phyloP scores from a whole-genome alignment of 352 stramenopile genomes.

The Phytophthora melonis region DNA sequence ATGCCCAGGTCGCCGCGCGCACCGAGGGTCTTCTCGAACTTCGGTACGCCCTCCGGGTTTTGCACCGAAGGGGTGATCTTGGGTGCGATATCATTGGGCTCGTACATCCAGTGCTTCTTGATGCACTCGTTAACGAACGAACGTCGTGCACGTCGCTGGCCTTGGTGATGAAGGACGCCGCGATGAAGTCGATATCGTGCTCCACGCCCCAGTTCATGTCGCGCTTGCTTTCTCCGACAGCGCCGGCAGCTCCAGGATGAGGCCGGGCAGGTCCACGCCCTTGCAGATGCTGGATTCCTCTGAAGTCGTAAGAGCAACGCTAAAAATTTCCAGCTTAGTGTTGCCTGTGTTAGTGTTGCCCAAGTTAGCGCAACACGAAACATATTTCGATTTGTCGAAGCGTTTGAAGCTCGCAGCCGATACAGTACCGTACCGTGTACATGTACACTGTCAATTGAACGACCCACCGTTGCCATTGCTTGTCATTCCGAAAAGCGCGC shows the following conservation, averaged over 20 bases:
- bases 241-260: slow-evolving; percentile 95
- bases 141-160: slow-evolving; percentile 93
- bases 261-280: slow-evolving; percentile 96
- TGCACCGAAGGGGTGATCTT: slow-evolving; percentile 99
- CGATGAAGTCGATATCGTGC: slow-evolving; percentile 98
- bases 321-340: no score
- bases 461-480: no score
- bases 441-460: no score
- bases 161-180: slow-evolving; percentile 98
- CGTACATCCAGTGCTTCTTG: slow-evolving; percentile 63
- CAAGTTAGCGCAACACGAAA: no score
- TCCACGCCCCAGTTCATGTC: slow-evolving; percentile 96
- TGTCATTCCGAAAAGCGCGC: no score
- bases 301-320: slow-evolving; percentile 84
- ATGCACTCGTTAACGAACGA: slow-evolving; percentile 87
- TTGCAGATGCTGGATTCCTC: slow-evolving; percentile 96
- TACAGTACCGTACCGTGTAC: no score
- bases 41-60: slow-evolving; percentile 92
- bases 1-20: slow-evolving; percentile 71
- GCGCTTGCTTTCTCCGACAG: slow-evolving; percentile 96
- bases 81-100: slow-evolving; percentile 82
- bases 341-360: no score
- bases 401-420: no score
- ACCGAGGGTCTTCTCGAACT: slow-evolving; percentile 96
- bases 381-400: no score